A percentile compares a stretch with the other conserved stretches of the same genome.
Conservation (phyloP, 2,329 filamentous ascomycete species). For the Monilinia polystroma region DNA sequence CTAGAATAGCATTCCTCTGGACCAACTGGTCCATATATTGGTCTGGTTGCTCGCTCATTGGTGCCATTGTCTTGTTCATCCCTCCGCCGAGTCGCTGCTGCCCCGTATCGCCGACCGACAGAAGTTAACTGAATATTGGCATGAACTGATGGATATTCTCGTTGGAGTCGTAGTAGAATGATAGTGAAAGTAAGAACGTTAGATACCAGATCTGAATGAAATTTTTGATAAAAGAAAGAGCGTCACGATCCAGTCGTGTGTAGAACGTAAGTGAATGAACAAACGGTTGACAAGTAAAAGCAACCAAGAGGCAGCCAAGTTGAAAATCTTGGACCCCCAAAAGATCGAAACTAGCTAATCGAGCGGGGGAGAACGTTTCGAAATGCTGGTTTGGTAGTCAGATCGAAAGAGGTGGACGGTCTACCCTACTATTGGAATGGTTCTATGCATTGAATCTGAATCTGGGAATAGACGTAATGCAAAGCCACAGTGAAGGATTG, state of each 20-base stretch:
- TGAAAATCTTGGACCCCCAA: constrained; percentile 26
- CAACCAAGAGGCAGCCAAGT: constrained; percentile 30
- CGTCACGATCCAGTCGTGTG: constrained; percentile 40
- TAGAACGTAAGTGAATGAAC: constrained; percentile 31
- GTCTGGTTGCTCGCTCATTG: constrained; percentile 32
- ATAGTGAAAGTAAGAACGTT: constrained; percentile 8
- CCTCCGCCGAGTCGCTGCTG: constrained; percentile 31
- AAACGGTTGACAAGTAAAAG: constrained; percentile 25
- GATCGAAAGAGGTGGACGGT: background rate
- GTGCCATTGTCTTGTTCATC: constrained; percentile 40
- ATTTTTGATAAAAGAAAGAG: constrained; percentile 28
- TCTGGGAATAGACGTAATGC: constrained; percentile 12
- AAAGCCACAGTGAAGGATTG: constrained; percentile 8
- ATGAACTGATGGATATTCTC: constrained; percentile 28
- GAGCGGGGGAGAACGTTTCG: constrained; percentile 24
- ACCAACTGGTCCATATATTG: constrained; percentile 25
- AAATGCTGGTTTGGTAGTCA: constrained; percentile 18
- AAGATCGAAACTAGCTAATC: constrained; percentile 18
- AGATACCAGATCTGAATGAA: constrained; percentile 25
- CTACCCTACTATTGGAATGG: constrained; percentile 19
- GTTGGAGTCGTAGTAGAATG: constrained; percentile 22
- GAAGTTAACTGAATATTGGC: constrained; percentile 28
- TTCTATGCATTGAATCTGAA: constrained; percentile 6
- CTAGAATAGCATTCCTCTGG: constrained; percentile 24
- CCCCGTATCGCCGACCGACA: constrained; percentile 32